These are phyloP conservation scores for Lipomyces starkeyi DNA, from an alignment of 805 yeast genomes.

Conservation along the genomic window DNA sequence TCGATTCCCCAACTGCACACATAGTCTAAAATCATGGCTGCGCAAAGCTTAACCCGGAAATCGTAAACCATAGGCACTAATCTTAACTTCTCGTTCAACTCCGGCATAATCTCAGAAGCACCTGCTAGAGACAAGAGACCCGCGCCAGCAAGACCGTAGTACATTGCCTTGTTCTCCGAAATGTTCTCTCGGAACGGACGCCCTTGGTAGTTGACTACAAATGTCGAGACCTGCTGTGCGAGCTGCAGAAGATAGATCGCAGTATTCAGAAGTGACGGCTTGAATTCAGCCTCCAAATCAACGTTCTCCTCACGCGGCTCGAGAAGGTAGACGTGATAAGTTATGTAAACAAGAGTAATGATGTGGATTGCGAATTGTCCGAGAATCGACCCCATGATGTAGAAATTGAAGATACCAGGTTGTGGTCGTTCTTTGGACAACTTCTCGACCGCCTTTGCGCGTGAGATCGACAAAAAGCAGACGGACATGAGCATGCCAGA, in stretches of 20 bases:
- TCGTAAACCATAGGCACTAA: slow-evolving; percentile 81
- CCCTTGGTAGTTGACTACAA: slow-evolving; percentile 97
- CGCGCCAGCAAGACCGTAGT: slow-evolving; percentile 90
- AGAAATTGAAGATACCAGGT: slow-evolving; percentile 92
- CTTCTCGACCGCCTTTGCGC: slow-evolving; percentile 89
- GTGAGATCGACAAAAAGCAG: slow-evolving; percentile 92
- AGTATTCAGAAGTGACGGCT: slow-evolving; percentile 90
- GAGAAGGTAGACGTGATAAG: slow-evolving; percentile 77
- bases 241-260: slow-evolving; percentile 93
- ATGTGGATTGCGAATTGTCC: slow-evolving; percentile 97
- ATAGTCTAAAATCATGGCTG: slow-evolving; percentile 75
- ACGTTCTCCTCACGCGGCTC: slow-evolving; percentile 93
- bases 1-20: slow-evolving; percentile 80
- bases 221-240: slow-evolving; percentile 96
- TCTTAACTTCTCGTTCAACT: slow-evolving; percentile 87
- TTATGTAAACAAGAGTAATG: slow-evolving; percentile 77
- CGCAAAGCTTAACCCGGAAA: slow-evolving; percentile 80
- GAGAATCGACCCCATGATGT: slow-evolving; percentile 96
- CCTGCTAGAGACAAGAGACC: slow-evolving; percentile 87
- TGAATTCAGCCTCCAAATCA: slow-evolving; percentile 86
- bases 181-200: slow-evolving; percentile 94
- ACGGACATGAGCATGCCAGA: slow-evolving; percentile 92
- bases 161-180: slow-evolving; percentile 93
- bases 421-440: slow-evolving; percentile 94
- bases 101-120: slow-evolving; percentile 93